Base-by-base conservation (phyloP, 345 rosid species). In the Corchorus capsularis region DNA sequence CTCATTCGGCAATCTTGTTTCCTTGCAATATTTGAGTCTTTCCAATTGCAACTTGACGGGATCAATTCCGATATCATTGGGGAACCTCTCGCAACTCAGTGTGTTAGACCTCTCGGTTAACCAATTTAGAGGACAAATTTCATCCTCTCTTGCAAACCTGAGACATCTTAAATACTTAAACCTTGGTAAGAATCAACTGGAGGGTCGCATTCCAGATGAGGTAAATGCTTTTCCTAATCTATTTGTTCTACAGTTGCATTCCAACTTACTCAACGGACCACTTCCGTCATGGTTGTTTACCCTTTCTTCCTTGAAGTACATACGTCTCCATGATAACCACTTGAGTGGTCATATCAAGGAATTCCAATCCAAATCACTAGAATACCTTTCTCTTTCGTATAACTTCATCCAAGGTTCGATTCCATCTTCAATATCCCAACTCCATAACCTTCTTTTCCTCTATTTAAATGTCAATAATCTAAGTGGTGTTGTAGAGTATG, bases 101-200 rank as follows among this genome's bases (percentile, higher is more conserved):
- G 2, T 0, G 13, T 43, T 85, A 8, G 50, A 14, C 27, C 62
- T 83, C 13, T 27, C 22, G 0, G 0, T 0, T 0, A 77, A 77
- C 68, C 15, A 16, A 19, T 73, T 85, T n/a, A 73, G 4, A 6
- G 84, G 90, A 61, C 41, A 41, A 0, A 32, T 85, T 8, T 85
- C 80, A 11, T 71, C 54, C 4, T 74, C 70, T 8, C 8, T 76
- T 7, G 67, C 69, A 16, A 75, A 76, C 17, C n/a, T 69, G 4
- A 35, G 57, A 0, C 35, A 53, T 1, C 80, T 78, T 8, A 10
- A 0, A 2, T 0, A 1, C 1, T 45, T 59, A 19, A 0, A 4
- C 6, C 9, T 69, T 37, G 5, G 4, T 0, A 1, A 4, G 0
- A 78, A 73, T 46, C 54, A 19, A 41, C 54, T 87, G 17, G 41